phyloP scores from a whole-genome alignment of 345 rosid species.

The Hibiscus mutabilis region DNA sequence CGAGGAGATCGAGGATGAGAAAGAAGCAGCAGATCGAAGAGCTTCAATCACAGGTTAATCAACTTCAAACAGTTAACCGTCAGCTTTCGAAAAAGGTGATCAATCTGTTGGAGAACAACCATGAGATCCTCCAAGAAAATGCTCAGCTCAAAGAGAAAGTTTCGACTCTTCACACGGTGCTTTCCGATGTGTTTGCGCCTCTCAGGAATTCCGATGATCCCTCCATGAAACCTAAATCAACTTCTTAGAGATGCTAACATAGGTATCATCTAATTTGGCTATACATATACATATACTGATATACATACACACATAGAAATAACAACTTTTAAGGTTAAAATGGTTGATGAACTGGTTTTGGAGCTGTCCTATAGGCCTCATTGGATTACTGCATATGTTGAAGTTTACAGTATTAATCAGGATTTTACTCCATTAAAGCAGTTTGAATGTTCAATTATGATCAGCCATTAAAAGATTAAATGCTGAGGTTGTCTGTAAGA shows the following conservation, averaged over 20 bases:
- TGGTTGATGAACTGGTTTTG: not conserved
- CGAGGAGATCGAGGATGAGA: constrained; percentile 59
- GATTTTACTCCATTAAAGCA: not conserved
- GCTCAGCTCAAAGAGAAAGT: constrained; percentile 63
- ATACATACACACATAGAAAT: not conserved
- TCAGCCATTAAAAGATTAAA: too few relatives aligned
- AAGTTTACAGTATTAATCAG: not conserved
- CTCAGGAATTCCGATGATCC: constrained; percentile 29
- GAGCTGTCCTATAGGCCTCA: not conserved
- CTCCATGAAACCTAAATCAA: constrained; percentile 17
- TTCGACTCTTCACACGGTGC: constrained; percentile 48
- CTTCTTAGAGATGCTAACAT: constrained; percentile 24
- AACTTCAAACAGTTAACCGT: constrained; percentile 43
- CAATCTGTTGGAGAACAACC: constrained; percentile 54
- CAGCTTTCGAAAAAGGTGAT: constrained; percentile 67
- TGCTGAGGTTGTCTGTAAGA: too few relatives aligned
- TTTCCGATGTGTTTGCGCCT: constrained; percentile 47
- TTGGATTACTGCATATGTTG: not conserved
- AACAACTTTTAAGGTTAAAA: constrained; percentile 5
- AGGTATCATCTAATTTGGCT: not conserved
- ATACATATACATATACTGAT: not conserved
- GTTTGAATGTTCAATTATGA: not conserved
- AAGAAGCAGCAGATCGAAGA: constrained; percentile 76
- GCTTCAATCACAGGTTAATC: constrained; percentile 59
- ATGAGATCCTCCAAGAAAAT: constrained; percentile 64